Evolutionary conservation across 2,329 filamentous ascomycete species (phyloP), one percentile per base, ranked within the genome.

Genomic region (Colletotrichum phormii): DNA sequence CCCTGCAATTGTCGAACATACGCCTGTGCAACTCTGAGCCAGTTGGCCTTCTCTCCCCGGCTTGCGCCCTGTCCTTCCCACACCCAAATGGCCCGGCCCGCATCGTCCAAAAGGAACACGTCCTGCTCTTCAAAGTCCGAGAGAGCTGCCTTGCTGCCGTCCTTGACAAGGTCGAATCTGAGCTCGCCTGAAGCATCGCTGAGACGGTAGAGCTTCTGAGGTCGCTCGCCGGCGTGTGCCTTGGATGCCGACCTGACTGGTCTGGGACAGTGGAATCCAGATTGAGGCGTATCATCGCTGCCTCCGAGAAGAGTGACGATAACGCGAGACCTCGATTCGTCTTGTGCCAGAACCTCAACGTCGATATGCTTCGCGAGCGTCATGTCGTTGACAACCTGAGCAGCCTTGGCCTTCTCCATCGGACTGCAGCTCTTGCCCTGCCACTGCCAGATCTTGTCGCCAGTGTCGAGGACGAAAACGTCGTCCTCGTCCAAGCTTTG

Each of bases 391-490:
- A 93, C 91, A 2, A 93, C 89, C 78, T 92, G 90, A 0, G 91
- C 91, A 0, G 90, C 90, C 81, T 91, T 92, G 57, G 88, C 88
- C 82, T 92, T 93, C 78, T 93, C 91, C 89, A 92, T 92, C 0
- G 91, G 91, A 59, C 88, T 90, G 78, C 90, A 91, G 54, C 85
- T 86, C 76, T 85, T 86, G 63, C 91, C 91, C 82, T 93, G 91
- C 91, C 91, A 93, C 4, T 92, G 89, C 86, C 89, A 92, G 75
- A 93, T 91, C 82, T 92, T 92, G 62, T 88, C 84, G 29, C 87
- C 87, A 64, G 85, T 85, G 75, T 93, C 91, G 55, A 93, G 80
- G 15, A 93, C 84, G 75, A 93, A 93, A 2, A 93, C 91, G 77
- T 93, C 91, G 64, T 83, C 83, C 71, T 92, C 90, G 75, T 93